Evolutionary conservation across 345 rosid species (phyloP), one percentile per base, ranked within the genome.

Genomic region (Diplotaxis tenuifolia): DNA sequence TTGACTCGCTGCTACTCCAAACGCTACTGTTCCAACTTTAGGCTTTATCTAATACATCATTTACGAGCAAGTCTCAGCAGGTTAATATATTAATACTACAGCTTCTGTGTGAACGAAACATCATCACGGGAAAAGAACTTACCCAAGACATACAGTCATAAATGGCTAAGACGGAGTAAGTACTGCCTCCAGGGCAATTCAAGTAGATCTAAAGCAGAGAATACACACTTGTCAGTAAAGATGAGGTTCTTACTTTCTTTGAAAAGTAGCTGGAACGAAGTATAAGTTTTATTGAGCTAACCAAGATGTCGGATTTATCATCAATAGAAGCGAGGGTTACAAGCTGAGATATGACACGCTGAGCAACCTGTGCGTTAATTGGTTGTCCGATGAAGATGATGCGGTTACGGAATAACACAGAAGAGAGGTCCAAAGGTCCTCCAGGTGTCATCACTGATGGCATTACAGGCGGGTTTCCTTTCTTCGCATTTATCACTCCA

Each of bases 91-190:
- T 4, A 0, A 21, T n/a, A 29, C 21, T 4, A 0, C 19, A 14
- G 15, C 3, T 38, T 50, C 45, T 42, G 5, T 2, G 20, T 23
- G 34, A 25, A n/a, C 6, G 8, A 61, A 52, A 19, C 7, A 1
- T 42, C 29, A 29, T 4, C 3, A 42, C 21, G 1, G 15, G 49
- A 7, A 31, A 6, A 11, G 16, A 8, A 60, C 86, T 74, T 81
- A 92, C 99, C 96, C 92, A 92, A 45, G 92, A 92, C 92, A 92
- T 92, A 86, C 97, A 88, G 75, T 95, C 99, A 81, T 95, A 95
- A 56, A 92, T 88, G 57, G 92, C 97, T 83, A 95, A 61, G 66
- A 92, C 91, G 2, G 96, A 86, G 83, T 90, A 89, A 4, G 87
- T 85, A 78, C 95, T 95, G 65, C 99, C 99, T 59, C 99, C 97